Conservation (phyloP, 176 grass and related monocot genomes). For the Ensete glaucum region DNA sequence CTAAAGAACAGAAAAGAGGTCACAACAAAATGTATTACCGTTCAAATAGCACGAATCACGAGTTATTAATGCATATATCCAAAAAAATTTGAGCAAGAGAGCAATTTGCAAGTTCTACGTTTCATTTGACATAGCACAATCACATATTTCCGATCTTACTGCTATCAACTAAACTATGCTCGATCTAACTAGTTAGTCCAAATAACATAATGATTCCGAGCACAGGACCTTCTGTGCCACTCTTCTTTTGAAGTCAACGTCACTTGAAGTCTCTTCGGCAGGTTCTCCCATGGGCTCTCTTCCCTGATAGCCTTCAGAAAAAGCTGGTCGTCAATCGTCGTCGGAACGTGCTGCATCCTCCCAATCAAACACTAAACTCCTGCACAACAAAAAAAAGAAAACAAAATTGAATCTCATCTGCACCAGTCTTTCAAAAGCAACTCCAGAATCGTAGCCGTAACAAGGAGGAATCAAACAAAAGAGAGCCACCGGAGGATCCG, state of each 20-base stretch:
- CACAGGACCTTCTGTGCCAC: constrained; percentile 65
- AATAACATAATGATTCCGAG: background rate
- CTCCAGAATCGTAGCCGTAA: background rate
- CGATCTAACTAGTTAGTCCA: background rate
- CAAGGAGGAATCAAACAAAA: background rate
- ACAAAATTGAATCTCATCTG: background rate
- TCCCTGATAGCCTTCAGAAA: constrained; percentile 82
- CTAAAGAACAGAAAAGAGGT: too few relatives aligned
- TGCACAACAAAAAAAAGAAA: background rate
- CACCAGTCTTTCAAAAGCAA: too few relatives aligned
- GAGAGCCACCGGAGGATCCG: background rate
- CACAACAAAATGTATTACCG: too few relatives aligned
- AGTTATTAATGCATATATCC: too few relatives aligned
- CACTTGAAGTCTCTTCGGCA: constrained; percentile 78
- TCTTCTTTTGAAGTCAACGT: constrained; percentile 67
- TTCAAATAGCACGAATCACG: too few relatives aligned
- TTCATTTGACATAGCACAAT: background rate
- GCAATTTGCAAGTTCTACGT: too few relatives aligned
- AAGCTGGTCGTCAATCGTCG: constrained; percentile 79
- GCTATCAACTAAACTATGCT: background rate
- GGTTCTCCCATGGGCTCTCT: constrained; percentile 73
- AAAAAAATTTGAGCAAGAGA: too few relatives aligned
- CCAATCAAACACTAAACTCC: background rate
- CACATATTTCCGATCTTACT: background rate
- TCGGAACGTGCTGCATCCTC: constrained; percentile 31